Base-by-base conservation (phyloP, 768 basidiomycete species). In the Dacryopinax primogenitus region DNA sequence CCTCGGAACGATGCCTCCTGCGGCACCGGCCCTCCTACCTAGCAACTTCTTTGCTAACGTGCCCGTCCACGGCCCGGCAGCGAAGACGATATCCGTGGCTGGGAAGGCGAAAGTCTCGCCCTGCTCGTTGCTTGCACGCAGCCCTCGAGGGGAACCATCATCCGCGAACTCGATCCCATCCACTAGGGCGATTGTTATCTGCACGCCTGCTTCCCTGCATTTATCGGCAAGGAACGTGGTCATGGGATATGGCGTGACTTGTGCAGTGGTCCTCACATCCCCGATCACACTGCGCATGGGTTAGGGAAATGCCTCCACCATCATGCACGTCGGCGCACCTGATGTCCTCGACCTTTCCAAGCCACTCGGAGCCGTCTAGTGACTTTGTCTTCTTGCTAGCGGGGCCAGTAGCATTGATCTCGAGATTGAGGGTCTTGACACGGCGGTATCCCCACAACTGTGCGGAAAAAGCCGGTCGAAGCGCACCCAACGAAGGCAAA, bases 1-100 rank as follows among this genome's bases (percentile, higher is more conserved):
- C 66, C 64, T 66, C 9, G 62, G 41, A 33, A 65, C 39, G 26
- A 71, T 66, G 58, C 64, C 63, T 28, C 7, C 66, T 23, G 66
- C 65, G 2, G 64, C 67, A 13, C 64, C 68, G 33, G 68, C 69
- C 36, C 62, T 64, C 39, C 37, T 36, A 33, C 63, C 67, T 12
- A 79, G 65, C n/a, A 79, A 67, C 36, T 72, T 64, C 35, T 66
- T 58, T 2, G 75, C 69, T 1, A 94, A 72, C 9, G 71, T 71
- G 7, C 88, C 79, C 0, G 90, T 88, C 92, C 92, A 96, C 16
- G 90, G 87, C 28, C 92, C 92, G n/a, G 88, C 88, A 39, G 85
- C 81, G 62, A 96, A 73, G 39, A 95, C 77, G 67, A 92, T 82
- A 64, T 86, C 79, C 11, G 86, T 86, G 16, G 87, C 86, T 0